Conservation (phyloP, 108 stramenopile species). For the Mayamaea pseudoterrestris region DNA sequence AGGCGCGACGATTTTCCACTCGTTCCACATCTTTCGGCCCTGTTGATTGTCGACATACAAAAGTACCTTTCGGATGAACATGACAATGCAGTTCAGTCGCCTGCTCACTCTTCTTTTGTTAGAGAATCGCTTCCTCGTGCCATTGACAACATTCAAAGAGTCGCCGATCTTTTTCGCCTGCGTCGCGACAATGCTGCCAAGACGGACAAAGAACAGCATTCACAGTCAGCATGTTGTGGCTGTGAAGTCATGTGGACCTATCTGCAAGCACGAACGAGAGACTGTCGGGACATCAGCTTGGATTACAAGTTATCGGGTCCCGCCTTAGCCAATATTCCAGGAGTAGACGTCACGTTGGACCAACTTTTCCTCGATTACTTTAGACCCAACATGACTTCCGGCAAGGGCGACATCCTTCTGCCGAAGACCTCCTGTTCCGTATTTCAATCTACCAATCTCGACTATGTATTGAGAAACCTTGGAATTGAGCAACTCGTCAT, state of each 20-base stretch:
- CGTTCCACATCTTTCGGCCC: constrained; percentile 22
- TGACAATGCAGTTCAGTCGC: too few relatives aligned
- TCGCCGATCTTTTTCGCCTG: constrained; percentile 26
- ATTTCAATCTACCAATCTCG: constrained; percentile 55
- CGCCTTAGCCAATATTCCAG: constrained; percentile 24
- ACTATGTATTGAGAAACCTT: constrained; percentile 51
- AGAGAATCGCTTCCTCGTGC: constrained; percentile 30
- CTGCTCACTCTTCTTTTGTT: constrained; percentile 24
- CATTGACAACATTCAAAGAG: constrained; percentile 30
- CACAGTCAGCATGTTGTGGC: too few relatives aligned
- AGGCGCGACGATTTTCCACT: constrained; percentile 41
- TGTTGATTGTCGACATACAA: constrained; percentile 67
- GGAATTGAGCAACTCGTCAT: constrained; percentile 52
- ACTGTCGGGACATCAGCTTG: constrained; percentile 49
- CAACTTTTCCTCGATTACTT: too few relatives aligned
- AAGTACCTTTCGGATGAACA: constrained; percentile 22
- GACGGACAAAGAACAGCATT: too few relatives aligned
- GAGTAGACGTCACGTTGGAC: constrained; percentile 19
- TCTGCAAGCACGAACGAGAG: constrained; percentile 43
- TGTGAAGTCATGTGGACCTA: constrained; percentile 64
- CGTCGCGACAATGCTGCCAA: constrained; percentile 14
- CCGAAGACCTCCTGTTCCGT: constrained; percentile 66
- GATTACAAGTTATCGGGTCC: constrained; percentile 69
- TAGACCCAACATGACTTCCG: constrained; percentile 8
- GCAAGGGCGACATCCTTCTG: constrained; percentile 43